Base-by-base conservation (phyloP, 2,329 filamentous ascomycete species). In the Mycosphaerella arachidis region DNA sequence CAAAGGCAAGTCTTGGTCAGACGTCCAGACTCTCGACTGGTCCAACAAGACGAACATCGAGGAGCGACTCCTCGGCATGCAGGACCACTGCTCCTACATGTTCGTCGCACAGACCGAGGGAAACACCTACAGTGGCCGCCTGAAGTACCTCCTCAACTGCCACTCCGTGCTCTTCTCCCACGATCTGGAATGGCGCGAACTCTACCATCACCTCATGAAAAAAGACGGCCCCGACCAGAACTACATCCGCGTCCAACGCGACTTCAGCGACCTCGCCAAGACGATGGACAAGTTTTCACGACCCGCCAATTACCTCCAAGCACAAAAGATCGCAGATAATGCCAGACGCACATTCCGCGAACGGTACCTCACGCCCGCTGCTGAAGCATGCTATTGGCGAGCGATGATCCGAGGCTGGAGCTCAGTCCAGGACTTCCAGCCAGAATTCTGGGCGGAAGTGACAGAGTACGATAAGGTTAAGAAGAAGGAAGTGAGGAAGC, bases 401-500 rank as follows among this genome's bases (percentile, higher is more conserved):
- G 56, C 60, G n/a, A 48, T 73, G 52, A 64, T 72, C 9, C 57
- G 66, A 9, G 67, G 60, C 3, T 72, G 70, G 70, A 60, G 87
- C 89, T 89, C 56, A 9, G 52, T 68, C 40, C 67, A 69, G 54
- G 63, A 56, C 4, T 71, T 70, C 50, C 57, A 65, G 48, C 66
- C 67, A 8, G 48, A 67, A 35, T 62, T 67, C 35, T 70, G 67
- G 66, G 56, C 50, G 3, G 64, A 66, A 46, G 58, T 61, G 10
- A 55, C 60, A 40, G 61, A 67, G 29, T 63, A 57, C 37, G 63
- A 63, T 12, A 60, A 63, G 53, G 61, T 62, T 13, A 52, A 59
- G 4, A 55, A 59, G 40, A 67, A 66, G 52, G 58, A 56, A 33
- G 66, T 62, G 59, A 53, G 54, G 33, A 67, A 65, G 51, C 55